Conservation (phyloP, 2,329 filamentous ascomycete species). For the Curvularia lunata region DNA sequence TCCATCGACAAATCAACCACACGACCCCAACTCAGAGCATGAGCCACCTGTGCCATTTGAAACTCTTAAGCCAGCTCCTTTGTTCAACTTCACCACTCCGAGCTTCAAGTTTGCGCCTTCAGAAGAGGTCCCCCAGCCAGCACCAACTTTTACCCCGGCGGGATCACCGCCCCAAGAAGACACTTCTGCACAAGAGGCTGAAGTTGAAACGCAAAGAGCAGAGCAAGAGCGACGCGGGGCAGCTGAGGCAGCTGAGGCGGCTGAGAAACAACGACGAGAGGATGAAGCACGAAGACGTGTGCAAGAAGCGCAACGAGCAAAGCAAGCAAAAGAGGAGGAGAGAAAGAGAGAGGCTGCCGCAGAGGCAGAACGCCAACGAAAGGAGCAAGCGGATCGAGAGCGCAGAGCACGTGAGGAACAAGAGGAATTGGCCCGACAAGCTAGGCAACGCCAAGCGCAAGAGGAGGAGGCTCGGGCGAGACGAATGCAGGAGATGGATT, state of each 20-base stretch:
- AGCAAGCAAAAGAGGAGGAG: constrained; percentile 24
- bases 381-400: constrained; percentile 25
- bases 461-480: constrained; percentile 29
- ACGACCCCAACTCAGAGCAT: not conserved
- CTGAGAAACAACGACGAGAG: constrained; percentile 17
- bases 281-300: constrained; percentile 21
- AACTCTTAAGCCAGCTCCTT: constrained; percentile 8
- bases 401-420: constrained; percentile 27
- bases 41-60: constrained; percentile 9
- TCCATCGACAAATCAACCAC: constrained; percentile 1
- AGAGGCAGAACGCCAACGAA: constrained; percentile 18
- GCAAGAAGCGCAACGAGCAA: constrained; percentile 20
- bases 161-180: constrained; percentile 20
- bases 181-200: constrained; percentile 15
- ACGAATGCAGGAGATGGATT: constrained; percentile 23
- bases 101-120: constrained; percentile 1
- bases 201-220: constrained; percentile 8
- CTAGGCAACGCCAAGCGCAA: constrained; percentile 26
- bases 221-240: constrained; percentile 23
- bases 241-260: constrained; percentile 18
- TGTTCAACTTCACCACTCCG: constrained; percentile 13
- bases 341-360: constrained; percentile 16
- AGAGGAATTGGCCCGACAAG: constrained; percentile 27
- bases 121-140: constrained; percentile 8
- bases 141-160: constrained; percentile 24